Evolutionary conservation across 2,329 filamentous ascomycete species (phyloP), one percentile per base, ranked within the genome.

Genomic region (Lachnellula arida): DNA sequence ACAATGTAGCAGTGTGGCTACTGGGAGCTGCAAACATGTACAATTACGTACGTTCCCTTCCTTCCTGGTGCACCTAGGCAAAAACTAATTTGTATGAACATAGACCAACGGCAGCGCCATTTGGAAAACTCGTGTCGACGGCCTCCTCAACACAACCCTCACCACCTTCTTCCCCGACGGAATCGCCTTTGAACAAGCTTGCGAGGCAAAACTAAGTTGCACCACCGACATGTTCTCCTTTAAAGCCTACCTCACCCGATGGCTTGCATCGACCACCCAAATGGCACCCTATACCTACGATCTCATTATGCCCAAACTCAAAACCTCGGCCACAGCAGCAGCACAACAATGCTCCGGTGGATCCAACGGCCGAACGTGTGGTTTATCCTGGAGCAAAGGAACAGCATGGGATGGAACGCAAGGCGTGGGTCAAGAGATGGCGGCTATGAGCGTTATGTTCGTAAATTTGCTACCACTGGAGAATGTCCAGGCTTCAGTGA

Each of bases 1-100:
- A 88, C 73, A 89, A 89, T 69, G 77, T 80, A 12, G 87, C 84
- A 42, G 81, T 87, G 56, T 85, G 80, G 71, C 71, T 90, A 51
- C 79, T 85, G 60, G 75, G 75, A 23, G 69, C 69, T 12, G 74
- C 75, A 4, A 74, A 72, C 58, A 73, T 76, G 66, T 75, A 72
- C 58, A 78, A 78, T 60, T 68, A 86, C 35, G 77, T 79, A 70
- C 62, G 75, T 62, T 46, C 74, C 78, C 0, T 78, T 82, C n/a
- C 77, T 79, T 70, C 79, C 86, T 76, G 82, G 80, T 71, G 84
- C 86, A 70, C 65, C 87, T 56, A 81, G 23, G 14, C 44, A 54
- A 35, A 40, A 12, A 39, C 46, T 47, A 39, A 42, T 44, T 4
- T 53, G 52, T 46, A 54, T 49, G 52, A 49, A 32, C 55, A 39